Evolutionary conservation across 306 rosid species (phyloP), one percentile per base, ranked within the genome.

Genomic region (Ormosia emarginata): DNA sequence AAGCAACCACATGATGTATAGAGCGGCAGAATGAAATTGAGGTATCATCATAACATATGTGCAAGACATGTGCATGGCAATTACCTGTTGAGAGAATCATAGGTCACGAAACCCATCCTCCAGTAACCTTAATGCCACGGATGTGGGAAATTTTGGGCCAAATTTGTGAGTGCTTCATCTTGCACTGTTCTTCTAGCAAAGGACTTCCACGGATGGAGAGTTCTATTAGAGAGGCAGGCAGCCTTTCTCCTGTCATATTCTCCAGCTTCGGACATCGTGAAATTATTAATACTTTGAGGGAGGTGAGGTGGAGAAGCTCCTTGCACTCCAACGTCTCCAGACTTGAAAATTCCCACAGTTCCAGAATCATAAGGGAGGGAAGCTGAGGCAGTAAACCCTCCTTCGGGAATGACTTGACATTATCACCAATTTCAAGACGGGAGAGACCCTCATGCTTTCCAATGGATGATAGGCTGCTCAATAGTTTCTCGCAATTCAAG

Each of bases 301-400:
- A 75, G 30, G 71, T 47, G 17, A 82, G 47, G 58, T 59, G 29
- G 57, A 39, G 65, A 67, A 82, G 47, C 4, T n/a, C 57, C 1
- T 6, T 3, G 39, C 63, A 67, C 6, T 67, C 32, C 63, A 75
- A 43, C 0, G 72, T 52, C 17, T 68, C 47, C 24, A 76, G 0
- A 36, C 0, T 39, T 14, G 12, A 5, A 4, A 57, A 39, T 0
- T 0, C 0, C 0, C 0, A 0, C 0, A 82, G 34, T 2, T 0
- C 0, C 5, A 75, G 29, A 5, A 14, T 1, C 0, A 0, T 11
- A 4, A 81, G 52, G 24, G 53, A 7, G 65, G 85, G 49, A 72
- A 72, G 18, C 3, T 34, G 41, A 18, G 47, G 85, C 34, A 80
- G 18, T 39, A 40, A 72, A 50, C 43, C 18, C 13, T 39, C 67